These are phyloP conservation scores for Dictyostelium firmibasis DNA, from an alignment of 78 protist species.

Conservation along the genomic window DNA sequence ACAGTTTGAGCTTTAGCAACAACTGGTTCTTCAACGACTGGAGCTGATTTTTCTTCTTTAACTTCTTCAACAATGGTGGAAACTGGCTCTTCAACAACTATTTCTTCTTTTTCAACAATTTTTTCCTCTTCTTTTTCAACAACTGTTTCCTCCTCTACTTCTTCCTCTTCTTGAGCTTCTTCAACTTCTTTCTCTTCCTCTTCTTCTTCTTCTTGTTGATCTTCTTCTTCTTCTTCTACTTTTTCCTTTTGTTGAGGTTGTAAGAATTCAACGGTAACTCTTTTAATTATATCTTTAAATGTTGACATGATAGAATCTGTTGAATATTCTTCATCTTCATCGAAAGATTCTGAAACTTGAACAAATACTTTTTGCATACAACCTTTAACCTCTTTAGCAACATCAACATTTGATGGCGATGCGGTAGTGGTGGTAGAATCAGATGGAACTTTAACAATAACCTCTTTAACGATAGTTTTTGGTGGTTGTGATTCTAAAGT, in stretches of 20 bases:
- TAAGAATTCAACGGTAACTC: constrained; percentile 38
- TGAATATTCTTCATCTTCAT: constrained; percentile 51
- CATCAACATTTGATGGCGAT: not conserved
- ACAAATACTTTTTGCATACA: constrained; percentile 71
- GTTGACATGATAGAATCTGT: constrained; percentile 46
- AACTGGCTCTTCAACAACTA: not conserved
- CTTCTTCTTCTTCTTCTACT: constrained; percentile 22
- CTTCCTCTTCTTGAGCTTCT: not conserved
- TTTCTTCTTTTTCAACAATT: not conserved
- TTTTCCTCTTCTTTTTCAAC: not conserved
- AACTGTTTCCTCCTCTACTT: not conserved
- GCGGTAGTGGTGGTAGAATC: not conserved
- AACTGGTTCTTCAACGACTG: not conserved
- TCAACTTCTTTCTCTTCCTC: constrained; percentile 30
- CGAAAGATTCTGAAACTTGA: constrained; percentile 42
- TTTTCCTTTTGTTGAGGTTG: constrained; percentile 24
- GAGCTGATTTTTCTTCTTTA: not conserved
- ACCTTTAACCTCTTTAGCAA: constrained; percentile 45
- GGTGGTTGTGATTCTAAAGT: constrained; percentile 11
- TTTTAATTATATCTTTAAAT: constrained; percentile 64
- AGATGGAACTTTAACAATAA: not conserved
- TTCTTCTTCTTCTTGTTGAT: constrained; percentile 11
- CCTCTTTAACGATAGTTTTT: not conserved
- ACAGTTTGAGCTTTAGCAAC: not conserved
- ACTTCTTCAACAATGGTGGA: not conserved